Evolutionary conservation across 2,329 filamentous ascomycete genomes (phyloP), one percentile per base, ranked within the genome.

Genomic region (Coleophoma eucalyptorum): DNA sequence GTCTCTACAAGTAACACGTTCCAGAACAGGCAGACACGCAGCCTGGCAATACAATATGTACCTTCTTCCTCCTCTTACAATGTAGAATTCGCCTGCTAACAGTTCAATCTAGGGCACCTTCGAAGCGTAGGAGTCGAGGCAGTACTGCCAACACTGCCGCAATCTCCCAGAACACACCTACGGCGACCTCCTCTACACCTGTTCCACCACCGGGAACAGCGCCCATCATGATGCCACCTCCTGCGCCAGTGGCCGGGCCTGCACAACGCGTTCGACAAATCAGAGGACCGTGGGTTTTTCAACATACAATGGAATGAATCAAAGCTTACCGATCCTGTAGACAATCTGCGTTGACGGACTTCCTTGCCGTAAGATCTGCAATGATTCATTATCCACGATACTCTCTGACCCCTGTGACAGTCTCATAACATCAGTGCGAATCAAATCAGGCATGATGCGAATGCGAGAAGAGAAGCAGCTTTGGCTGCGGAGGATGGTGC

Each of bases 341-440:
- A 31, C 83, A 83, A 58, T 86, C 83, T 52, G 84, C 84, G 12
- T 69, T 87, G 61, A 87, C 84, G 6, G 83, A 87, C 62, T 87
- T 86, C 60, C 70, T 87, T 49, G 83, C 83, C 45, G 80, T 81
- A 69, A 65, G 76, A 69, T 41, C 19, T n/a, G 13, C 12, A 26
- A 26, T 33, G 42, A 37, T 26, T 34, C n/a, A 6, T 43, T 32
- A 13, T 10, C n/a, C 13, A 44, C 20, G 5, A 45, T n/a, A 8
- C 26, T 15, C n/a, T 16, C 43, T 34, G 15, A 26, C 18, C n/a
- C 3, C 19, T 10, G 11, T 18, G 8, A 18, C 70, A 86, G 79
- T 81, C 86, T 2, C 84, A 89, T 66, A 89, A 89, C 60, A 90
- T 90, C 57, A 89, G 81, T 19, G 78, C 80, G 2, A 66, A 72